Base-by-base conservation (phyloP, 1,284 basidiomycete species). In the Nidula niveotomentosa region DNA sequence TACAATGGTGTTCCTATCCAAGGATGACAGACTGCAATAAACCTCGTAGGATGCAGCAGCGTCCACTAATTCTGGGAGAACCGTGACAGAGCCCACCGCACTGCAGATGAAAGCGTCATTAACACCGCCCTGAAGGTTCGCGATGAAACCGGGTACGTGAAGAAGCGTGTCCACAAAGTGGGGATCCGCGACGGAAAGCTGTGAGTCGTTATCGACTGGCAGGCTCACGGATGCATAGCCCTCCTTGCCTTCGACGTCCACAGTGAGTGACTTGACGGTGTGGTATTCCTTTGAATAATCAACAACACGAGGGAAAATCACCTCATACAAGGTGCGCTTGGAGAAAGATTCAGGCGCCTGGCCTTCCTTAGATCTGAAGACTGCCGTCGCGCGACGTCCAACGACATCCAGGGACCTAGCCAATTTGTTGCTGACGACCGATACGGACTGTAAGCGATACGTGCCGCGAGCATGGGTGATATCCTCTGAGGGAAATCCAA, bases 271-370 rank as follows among this genome's bases (percentile, higher is more conserved):
- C 53, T 76, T 70, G 51, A 90, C 79, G 6, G 81, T 78, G 23
- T 78, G 85, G 65, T 86, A 90, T 35, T 74, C 68, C 36, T 74
- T 66, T 1, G 79, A 73, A 59, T 91, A 91, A n/a, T 79, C 72
- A 36, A 91, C 88, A 37, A 90, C 76, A 8, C 83, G 81, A 12
- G 86, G 77, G 61, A 90, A 90, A 48, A 88, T 79, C 37, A 85
- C 72, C 37, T 87, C 79, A 62, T 91, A 90, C 2, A 76, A 67
- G 0, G 80, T 83, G 34, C 78, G 79, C n/a, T 78, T 76, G 3
- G 75, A 78, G 64, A 87, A 84, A 0, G 75, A 73, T 61, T 88
- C 83, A 1, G 67, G 62, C 0, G 53, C 50, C 5, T 58, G 58
- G 33, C 59, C 52, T 10, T 41, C 15, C 48, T 68, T 63, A 2